These are phyloP conservation scores for Phytophthora palmivora DNA, from an alignment of 352 stramenopile genomes.

Conservation along the genomic window DNA sequence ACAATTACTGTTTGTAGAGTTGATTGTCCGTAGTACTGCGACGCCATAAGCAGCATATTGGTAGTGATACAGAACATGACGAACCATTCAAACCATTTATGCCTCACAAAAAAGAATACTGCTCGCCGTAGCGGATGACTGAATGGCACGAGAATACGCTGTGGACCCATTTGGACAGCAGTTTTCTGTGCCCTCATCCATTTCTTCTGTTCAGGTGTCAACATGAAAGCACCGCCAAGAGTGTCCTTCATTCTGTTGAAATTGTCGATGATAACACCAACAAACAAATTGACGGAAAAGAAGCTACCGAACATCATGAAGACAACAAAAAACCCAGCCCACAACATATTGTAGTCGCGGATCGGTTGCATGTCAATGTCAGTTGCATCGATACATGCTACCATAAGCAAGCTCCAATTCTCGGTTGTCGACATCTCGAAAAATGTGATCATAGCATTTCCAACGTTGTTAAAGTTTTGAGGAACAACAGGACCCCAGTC, in stretches of 20 bases:
- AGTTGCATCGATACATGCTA: slow-evolving; percentile 83
- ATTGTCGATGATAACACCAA: slow-evolving; percentile 94
- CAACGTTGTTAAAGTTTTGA: slow-evolving; percentile 89
- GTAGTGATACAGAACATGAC: slow-evolving; percentile 92
- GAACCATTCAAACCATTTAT: slow-evolving; percentile 81
- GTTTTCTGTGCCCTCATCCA: slow-evolving; percentile 84
- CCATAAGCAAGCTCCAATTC: slow-evolving; percentile 92
- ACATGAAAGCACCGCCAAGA: slow-evolving; percentile 65
- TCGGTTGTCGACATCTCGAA: slow-evolving; percentile 95
- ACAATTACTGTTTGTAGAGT: slow-evolving; percentile 57
- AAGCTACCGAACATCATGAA: slow-evolving; percentile 94
- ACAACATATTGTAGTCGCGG: slow-evolving; percentile 75
- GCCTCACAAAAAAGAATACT: slow-evolving; percentile 75
- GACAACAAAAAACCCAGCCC: slow-evolving; percentile 84
- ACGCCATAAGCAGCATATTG: slow-evolving; percentile 91
- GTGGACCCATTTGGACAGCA: slow-evolving; percentile 60
- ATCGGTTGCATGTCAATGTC: slow-evolving; percentile 93
- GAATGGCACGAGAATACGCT: slow-evolving; percentile 58
- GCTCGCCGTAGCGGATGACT: slow-evolving; percentile 50
- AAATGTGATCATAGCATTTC: slow-evolving; percentile 76
- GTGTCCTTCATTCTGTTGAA: slow-evolving; percentile 91
- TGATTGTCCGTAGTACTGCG: slow-evolving; percentile 84
- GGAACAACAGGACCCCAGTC: slow-evolving; percentile 55
- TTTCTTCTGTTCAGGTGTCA: slow-evolving; percentile 90
- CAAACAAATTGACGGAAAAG: slow-evolving; percentile 94